phyloP scores from a whole-genome alignment of 441 rosid genomes.

The Bruguiera hainesii region DNA sequence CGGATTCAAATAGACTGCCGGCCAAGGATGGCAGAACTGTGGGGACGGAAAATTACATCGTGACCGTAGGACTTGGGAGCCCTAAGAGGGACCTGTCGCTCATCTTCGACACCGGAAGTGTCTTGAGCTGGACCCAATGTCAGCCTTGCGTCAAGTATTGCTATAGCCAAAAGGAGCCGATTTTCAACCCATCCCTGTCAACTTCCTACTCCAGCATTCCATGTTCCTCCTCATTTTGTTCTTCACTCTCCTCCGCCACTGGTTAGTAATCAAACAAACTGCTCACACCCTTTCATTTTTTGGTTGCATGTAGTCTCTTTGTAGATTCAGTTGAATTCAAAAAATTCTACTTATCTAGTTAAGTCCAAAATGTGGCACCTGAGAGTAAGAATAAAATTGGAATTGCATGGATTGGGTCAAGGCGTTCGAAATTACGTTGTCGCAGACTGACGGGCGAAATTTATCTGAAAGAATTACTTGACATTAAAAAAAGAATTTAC shows the following conservation, averaged over 20 bases:
- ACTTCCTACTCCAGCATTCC: constrained; percentile 53
- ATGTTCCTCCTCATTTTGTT: constrained; percentile 54
- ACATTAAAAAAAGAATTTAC: no score
- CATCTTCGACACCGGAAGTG: constrained; percentile 70
- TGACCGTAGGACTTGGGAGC: constrained; percentile 53
- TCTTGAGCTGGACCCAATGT: constrained; percentile 70
- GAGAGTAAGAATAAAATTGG: no score
- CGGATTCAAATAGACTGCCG: constrained; percentile 36
- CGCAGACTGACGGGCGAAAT: no score
- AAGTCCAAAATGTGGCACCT: no score
- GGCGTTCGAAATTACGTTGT: no score
- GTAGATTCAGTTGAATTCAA: no score
- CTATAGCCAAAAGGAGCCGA: constrained; percentile 24
- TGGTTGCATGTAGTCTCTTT: no score
- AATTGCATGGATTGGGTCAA: no score
- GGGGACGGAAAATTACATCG: constrained; percentile 67
- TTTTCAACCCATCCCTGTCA: constrained; percentile 43
- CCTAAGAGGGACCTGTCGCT: constrained; percentile 56
- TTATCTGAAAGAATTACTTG: no score
- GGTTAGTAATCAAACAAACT: constrained; percentile 4
- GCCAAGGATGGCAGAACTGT: constrained; percentile 46
- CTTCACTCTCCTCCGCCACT: constrained; percentile 41
- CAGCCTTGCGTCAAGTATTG: constrained; percentile 26
- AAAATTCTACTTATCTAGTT: no score
- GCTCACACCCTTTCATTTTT: background rate